These are phyloP conservation scores for Sanghuangporus baumii DNA, from an alignment of 1,284 basidiomycete genomes.

Conservation along the genomic window DNA sequence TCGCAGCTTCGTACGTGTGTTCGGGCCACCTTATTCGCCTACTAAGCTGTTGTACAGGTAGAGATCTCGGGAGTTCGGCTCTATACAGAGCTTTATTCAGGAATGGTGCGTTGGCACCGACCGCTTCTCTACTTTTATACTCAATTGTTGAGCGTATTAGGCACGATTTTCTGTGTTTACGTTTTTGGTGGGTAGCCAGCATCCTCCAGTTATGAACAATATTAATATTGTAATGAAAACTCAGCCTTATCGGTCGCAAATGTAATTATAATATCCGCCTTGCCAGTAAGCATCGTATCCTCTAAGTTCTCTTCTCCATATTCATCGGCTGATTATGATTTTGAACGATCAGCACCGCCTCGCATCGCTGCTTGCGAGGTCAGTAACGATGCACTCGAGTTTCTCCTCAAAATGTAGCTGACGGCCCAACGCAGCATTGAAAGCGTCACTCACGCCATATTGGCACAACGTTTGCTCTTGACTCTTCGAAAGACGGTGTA, in stretches of 20 bases:
- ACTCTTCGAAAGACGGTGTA: neutral
- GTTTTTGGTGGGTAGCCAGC: neutral
- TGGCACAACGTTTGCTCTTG: conserved; percentile 3
- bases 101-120: neutral
- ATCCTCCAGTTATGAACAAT: neutral
- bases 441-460: conserved; percentile 1
- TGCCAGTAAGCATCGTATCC: neutral
- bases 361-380: neutral
- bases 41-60: neutral
- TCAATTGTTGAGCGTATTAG: neutral
- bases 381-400: neutral
- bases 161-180: conserved; percentile 3
- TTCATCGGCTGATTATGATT: neutral
- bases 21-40: neutral
- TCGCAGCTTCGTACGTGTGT: neutral
- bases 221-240: neutral
- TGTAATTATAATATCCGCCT: neutral
- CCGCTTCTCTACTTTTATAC: neutral
- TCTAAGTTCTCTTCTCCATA: neutral
- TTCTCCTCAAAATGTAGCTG: neutral
- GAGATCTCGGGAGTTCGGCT: neutral
- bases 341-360: neutral
- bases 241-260: conserved; percentile 7
- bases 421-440: neutral
- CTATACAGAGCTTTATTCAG: conserved; percentile 2